phyloP scores from a whole-genome alignment of 345 rosid species.

The Ceriops zippeliana region DNA sequence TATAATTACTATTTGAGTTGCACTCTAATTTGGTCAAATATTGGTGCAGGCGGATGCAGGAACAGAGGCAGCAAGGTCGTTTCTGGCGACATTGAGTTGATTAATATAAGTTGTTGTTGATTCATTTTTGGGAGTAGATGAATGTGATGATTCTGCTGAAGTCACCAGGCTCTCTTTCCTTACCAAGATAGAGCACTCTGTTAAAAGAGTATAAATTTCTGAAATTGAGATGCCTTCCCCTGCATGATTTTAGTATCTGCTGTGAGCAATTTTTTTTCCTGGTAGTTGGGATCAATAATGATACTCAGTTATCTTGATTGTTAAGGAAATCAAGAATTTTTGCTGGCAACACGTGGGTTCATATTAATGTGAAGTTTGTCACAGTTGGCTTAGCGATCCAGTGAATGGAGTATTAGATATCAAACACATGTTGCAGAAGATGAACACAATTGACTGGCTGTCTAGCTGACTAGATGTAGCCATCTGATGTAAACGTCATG shows the following conservation, averaged over 20 bases:
- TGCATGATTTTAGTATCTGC: neutral
- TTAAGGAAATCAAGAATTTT: neutral
- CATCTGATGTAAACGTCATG: neutral
- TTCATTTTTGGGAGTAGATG: neutral
- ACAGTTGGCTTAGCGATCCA: neutral
- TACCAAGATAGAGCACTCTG: neutral
- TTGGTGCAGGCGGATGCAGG: conserved; percentile 70
- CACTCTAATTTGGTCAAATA: conserved; percentile 8
- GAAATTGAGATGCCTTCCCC: neutral
- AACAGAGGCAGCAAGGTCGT: conserved; percentile 64
- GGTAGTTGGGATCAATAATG: neutral
- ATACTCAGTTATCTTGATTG: neutral
- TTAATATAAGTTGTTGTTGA: neutral
- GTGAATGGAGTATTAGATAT: neutral
- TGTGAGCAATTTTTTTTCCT: conserved; percentile 4
- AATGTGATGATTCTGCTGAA: conserved; percentile 3
- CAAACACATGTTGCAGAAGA: neutral
- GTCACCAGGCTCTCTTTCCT: neutral
- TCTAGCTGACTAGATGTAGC: neutral
- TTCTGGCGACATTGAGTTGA: conserved; percentile 51
- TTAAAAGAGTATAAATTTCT: conserved; percentile 3
- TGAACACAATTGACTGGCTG: neutral
- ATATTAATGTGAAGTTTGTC: neutral
- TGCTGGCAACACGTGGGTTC: neutral
- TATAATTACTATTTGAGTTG: neutral